These are phyloP conservation scores for Oxyria digyna DNA, from an alignment of 148 eudicot genomes.

Conservation along the genomic window DNA sequence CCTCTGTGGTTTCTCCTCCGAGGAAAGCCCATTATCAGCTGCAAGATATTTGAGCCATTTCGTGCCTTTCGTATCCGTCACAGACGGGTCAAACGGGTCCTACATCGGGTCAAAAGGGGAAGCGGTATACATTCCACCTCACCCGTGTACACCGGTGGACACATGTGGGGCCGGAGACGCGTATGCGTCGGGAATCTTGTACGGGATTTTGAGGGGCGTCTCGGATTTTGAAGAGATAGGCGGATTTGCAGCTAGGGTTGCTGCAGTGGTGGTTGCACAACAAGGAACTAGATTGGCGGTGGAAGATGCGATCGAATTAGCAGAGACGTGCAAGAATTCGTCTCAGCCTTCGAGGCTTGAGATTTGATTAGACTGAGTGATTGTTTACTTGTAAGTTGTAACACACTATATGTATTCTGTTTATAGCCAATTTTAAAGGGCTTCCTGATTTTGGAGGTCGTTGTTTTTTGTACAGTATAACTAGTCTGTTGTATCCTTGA, in stretches of 20 bases:
- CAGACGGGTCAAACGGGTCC: slow-evolving; percentile 86
- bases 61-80: slow-evolving; percentile 83
- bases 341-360: slow-evolving; percentile 5
- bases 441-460: neutral
- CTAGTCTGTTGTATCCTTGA: neutral
- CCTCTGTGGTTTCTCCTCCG: slow-evolving; percentile 60
- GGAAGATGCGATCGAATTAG: slow-evolving; percentile 66
- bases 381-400: neutral
- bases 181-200: slow-evolving; percentile 77
- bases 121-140: slow-evolving; percentile 79
- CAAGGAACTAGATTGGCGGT: slow-evolving; percentile 91
- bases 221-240: slow-evolving; percentile 77
- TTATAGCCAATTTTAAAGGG: neutral
- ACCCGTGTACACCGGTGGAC: slow-evolving; percentile 74
- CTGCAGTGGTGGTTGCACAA: slow-evolving; percentile 85
- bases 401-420: neutral
- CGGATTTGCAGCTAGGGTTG: slow-evolving; percentile 67
- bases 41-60: slow-evolving; percentile 90
- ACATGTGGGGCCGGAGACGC: slow-evolving; percentile 99
- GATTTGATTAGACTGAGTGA: neutral
- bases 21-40: slow-evolving; percentile 61
- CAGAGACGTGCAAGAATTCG: slow-evolving; percentile 22
- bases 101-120: slow-evolving; percentile 88
- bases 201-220: slow-evolving; percentile 57
- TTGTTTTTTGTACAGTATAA: slow-evolving; percentile 1